Evolutionary conservation across 352 stramenopile species (phyloP), one percentile per base, ranked within the genome.

Genomic region (Phytopythium cucurbitacearum): DNA sequence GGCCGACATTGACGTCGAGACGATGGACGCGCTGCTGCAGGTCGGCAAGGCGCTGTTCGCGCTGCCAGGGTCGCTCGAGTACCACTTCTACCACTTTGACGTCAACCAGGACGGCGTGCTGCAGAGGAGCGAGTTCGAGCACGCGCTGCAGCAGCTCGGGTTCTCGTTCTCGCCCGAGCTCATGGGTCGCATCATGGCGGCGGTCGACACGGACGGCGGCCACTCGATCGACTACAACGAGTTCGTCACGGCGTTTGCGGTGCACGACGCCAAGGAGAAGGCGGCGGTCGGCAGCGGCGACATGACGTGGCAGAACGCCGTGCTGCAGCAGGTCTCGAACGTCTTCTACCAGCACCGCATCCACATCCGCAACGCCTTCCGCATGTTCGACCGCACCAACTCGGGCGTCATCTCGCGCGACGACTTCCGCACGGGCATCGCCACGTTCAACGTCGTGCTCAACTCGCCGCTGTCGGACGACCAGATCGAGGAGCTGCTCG

Each of bases 281-380:
- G 51, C 58, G 11, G 68, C 66, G 36, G 64, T 87, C 1, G 76
- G 71, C 33, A 76, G 71, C 21, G 80, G 78, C 28, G 80, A 81
- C 57, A 62, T 84, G 67, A 95, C 73, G 64, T 98, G 91, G 91
- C 87, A 97, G 67, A 89, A 97, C 57, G 76, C 87, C 12, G 84
- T 98, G 43, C 72, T 98, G 38, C 90, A 98, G 62, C 86, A 96
- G 51, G 87, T 98, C 34, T 93, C 91, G 40, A 97, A 97, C 64
- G 91, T 97, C 49, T 91, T 97, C 57, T 97, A 96, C 62, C 90
- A 97, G 76, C 90, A 97, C 60, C 81, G 91, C 21, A 94, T 96
- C 49, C 89, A 97, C 70, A 91, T 97, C 53, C 86, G 85, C 50
- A 88, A 91, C 52, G 88, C 91, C 21, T 97, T 97, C 62, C 85